Evolutionary conservation across 208 protist genomes (phyloP).

Genomic region (Leishmania tarentolae): DNA sequence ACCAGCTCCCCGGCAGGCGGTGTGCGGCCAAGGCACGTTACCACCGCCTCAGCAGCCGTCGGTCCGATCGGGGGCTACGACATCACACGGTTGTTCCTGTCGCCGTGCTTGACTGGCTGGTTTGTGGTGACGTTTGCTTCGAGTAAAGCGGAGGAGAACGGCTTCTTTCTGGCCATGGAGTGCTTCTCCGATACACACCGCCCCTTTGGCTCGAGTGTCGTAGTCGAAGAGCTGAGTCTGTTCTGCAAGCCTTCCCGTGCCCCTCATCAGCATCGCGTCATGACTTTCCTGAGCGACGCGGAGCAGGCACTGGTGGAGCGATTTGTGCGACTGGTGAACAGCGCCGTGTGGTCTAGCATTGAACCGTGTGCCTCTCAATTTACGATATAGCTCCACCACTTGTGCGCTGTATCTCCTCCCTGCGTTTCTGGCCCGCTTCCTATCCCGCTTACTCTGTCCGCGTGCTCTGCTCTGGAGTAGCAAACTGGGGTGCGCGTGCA

Average conservation of each 20-base stretch:
- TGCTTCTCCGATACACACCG: constrained; percentile 28
- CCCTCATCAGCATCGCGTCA: constrained; percentile 22
- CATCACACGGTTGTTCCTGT: constrained; percentile 26
- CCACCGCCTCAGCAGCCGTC: not conserved
- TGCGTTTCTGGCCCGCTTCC: not conserved
- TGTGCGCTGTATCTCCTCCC: not conserved
- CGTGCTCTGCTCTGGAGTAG: not conserved
- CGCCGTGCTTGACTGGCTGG: constrained; percentile 16
- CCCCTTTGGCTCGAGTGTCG: constrained; percentile 24
- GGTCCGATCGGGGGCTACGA: constrained; percentile 33
- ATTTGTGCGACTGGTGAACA: constrained; percentile 35
- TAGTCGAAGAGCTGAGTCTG: constrained; percentile 34
- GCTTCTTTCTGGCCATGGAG: constrained; percentile 40
- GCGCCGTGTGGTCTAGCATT: constrained; percentile 32
- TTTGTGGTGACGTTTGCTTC: constrained; percentile 37
- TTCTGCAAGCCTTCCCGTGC: constrained; percentile 30
- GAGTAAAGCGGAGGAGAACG: constrained; percentile 22
- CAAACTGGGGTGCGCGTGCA: not conserved
- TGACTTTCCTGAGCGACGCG: constrained; percentile 32
- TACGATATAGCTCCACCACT: not conserved
- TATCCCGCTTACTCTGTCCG: not conserved
- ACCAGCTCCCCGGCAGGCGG: not conserved
- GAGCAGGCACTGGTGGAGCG: constrained; percentile 30
- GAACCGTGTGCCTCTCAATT: constrained; percentile 22
- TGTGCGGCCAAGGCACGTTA: not conserved